Evolutionary conservation across 1,139 yeast genomes (phyloP), one percentile per base, ranked within the genome.

Genomic region (Blastobotrys apis): DNA sequence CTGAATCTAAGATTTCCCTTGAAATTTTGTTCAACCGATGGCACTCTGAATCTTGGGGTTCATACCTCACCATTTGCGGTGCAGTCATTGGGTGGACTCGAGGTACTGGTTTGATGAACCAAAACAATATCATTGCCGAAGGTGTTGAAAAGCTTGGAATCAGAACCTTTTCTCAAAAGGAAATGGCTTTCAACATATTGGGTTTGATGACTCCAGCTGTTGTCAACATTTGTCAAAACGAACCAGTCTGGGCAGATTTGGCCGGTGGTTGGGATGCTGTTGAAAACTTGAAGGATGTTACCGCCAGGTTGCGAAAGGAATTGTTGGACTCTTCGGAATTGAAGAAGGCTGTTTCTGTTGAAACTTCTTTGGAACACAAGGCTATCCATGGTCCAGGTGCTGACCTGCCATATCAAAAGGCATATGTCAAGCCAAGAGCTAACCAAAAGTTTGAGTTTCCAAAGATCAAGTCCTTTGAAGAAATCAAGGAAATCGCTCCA

Each of bases 71-170:
- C 52, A 75, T 92, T 53, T 90, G 97, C 70, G 98, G 98, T 75
- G 97, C 97, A 44, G 79, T 92, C 55, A 92, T 92, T 68, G 98
- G 98, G 65, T 92, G 98, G 98, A 92, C 98, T 53, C 87, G 98
- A 78, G 98, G 98, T 70, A 92, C 98, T 52, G 98, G 98, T 65
- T 81, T 92, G 65, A 92, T 92, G 98, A 77, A 90, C 62, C 97
- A 84, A 59, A 92, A 92, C 77, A 92, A 92, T 73, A 84, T 88
- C 65, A 87, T 92, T 67, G 97, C 98, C 49, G 97, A 90, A 72
- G 97, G 97, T 58, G 86, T 92, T 64, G 98, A 92, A 72, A 81
- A 81, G 65, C 74, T 84, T 54, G 97, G 98, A 61, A 97, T 92
- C 45, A 85, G 98, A 72, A 92, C 98, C 40, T 92, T 90, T 78